These are phyloP conservation scores for Lasiosphaeria ovina DNA, from an alignment of 495 filamentous ascomycete species.

Conservation along the genomic window DNA sequence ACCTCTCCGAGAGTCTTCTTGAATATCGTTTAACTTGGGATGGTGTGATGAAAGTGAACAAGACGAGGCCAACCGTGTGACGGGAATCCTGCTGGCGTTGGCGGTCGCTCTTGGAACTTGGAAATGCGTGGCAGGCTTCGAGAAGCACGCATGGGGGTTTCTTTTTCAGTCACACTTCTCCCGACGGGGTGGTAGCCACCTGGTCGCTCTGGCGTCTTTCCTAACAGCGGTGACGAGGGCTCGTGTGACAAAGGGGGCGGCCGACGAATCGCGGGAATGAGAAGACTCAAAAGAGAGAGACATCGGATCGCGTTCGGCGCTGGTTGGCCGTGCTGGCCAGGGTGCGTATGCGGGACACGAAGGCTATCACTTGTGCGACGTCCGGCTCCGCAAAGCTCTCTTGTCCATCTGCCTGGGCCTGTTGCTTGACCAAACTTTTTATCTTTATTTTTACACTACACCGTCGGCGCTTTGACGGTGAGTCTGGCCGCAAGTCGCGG, in stretches of 20 bases:
- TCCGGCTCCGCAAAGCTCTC: conserved; percentile 1
- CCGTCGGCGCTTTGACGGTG: conserved; percentile 17
- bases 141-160: background rate
- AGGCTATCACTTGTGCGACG: conserved; percentile 5
- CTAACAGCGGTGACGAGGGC: background rate
- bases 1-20: too few species aligned
- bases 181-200: background rate
- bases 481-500: conserved; percentile 17
- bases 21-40: too few species aligned
- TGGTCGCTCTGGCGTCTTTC: background rate
- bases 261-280: background rate
- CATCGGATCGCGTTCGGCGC: conserved; percentile 4
- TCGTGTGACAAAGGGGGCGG: background rate
- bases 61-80: too few species aligned
- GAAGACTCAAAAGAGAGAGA: background rate
- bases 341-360: conserved; percentile 9
- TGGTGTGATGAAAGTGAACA: too few species aligned
- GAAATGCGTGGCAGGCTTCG: background rate
- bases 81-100: too few species aligned
- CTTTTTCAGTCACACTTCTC: background rate
- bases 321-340: conserved; percentile 10
- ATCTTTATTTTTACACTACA: background rate
- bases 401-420: background rate
- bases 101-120: too few species aligned
- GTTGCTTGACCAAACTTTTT: background rate